Base-by-base conservation (phyloP, 257 asterid genomes). In the Orobanche coerulescens region DNA sequence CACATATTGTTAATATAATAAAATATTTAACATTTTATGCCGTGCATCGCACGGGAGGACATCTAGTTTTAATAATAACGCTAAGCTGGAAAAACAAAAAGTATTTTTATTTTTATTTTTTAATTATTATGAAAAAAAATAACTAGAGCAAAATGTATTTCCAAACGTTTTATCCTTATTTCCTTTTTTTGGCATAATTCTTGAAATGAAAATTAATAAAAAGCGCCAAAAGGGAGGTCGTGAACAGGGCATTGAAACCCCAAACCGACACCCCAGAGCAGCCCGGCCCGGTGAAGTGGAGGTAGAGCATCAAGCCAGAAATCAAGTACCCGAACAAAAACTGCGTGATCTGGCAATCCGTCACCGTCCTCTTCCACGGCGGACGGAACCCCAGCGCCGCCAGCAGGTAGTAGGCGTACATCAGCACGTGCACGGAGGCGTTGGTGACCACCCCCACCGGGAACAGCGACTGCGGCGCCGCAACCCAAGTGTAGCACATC, bases 351-450 rank as follows among this genome's bases (percentile, higher is more conserved):
- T 85, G 94, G 48, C 74, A 82, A 31, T 85, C 65, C 6, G 94
- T 85, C 42, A 85, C 94, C 81, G 62, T 9, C 52, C 74, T 74
- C 82, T 85, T 82, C 94, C 94, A 85, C 87, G 76, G 2, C 16
- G 87, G 86, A 0, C 87, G 84, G 9, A n/a, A 40, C 62, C 87
- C 94, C 13, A 80, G 31, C 2, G 82, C 81, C 72, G 81, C 51
- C 69, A 80, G 33, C 9, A 85, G 65, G 61, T 85, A 85, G 56
- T 85, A 85, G 4, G 77, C 82, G 81, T 85, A 85, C 94, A 85
- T 85, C 31, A 82, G 61, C 82, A 85, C 90, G 63, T 85, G 94
- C 51, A 85, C 87, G 10, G 81, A 28, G 8, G 87, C 75, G 20
- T 85, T 85, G 7, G 90, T 78, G 34, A 82, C 82, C 14, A 82